Percentiles rank a stretch among this genome's conserved stretches.
Evolutionary conservation across 2,329 filamentous ascomycete genomes (phyloP).

Genomic region (Hymenoscyphus albidus): DNA sequence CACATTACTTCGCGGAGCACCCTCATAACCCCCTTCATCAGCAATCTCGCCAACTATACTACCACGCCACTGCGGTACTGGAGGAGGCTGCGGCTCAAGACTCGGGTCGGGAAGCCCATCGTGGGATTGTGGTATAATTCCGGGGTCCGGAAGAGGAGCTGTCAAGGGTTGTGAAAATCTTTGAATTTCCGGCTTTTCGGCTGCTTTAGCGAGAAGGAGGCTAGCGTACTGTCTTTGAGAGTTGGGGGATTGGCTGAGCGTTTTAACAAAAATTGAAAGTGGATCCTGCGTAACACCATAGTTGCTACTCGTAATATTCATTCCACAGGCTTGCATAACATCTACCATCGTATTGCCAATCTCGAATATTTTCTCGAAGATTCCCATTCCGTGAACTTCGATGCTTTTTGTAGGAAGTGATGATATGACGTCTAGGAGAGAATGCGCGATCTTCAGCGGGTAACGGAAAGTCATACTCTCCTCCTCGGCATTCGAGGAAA

Average conservation of each 20-base stretch:
- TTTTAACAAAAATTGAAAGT: slow-evolving; percentile 43
- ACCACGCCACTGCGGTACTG: slow-evolving; percentile 20
- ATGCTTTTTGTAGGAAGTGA: slow-evolving; percentile 41
- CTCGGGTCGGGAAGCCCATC: neutral
- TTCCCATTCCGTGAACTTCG: slow-evolving; percentile 47
- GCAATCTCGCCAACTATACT: slow-evolving; percentile 28
- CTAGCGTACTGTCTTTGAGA: slow-evolving; percentile 43
- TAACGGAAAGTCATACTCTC: slow-evolving; percentile 59
- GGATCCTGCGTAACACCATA: slow-evolving; percentile 39
- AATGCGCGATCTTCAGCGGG: slow-evolving; percentile 58
- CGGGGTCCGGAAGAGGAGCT: slow-evolving; percentile 11
- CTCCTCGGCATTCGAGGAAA: slow-evolving; percentile 56
- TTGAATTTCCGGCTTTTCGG: slow-evolving; percentile 38
- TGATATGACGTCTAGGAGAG: slow-evolving; percentile 46
- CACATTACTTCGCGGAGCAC: neutral
- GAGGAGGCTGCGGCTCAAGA: neutral
- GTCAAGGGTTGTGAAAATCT: slow-evolving; percentile 21
- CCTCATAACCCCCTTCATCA: slow-evolving; percentile 17
- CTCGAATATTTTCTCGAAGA: slow-evolving; percentile 49
- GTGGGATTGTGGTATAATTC: neutral
- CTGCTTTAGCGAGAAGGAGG: slow-evolving; percentile 41
- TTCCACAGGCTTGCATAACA: slow-evolving; percentile 39
- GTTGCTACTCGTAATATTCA: slow-evolving; percentile 17
- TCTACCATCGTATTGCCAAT: slow-evolving; percentile 44
- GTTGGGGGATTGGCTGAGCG: slow-evolving; percentile 43